Percentiles rank a stretch among this genome's conserved stretches.
Evolutionary conservation across 345 rosid species (phyloP).

Genomic region (Arabidopsis suecica): DNA sequence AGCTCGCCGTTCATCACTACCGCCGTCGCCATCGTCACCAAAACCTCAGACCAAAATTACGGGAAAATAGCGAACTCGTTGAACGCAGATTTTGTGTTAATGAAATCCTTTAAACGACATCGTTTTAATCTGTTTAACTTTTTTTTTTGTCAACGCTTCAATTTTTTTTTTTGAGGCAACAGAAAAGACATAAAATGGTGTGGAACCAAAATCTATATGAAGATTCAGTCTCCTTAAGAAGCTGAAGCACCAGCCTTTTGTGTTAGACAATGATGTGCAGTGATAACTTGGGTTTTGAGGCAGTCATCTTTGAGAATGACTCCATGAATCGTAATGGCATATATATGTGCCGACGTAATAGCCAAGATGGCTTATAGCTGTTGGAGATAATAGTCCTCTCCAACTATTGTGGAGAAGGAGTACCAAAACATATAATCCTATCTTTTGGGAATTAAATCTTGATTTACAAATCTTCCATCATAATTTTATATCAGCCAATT

Average conservation of each 20-base stretch:
- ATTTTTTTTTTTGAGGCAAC: too few species aligned
- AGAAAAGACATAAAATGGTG: too few species aligned
- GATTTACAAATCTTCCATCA: not conserved
- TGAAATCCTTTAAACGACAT: not conserved
- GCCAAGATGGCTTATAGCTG: not conserved
- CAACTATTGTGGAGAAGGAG: not conserved
- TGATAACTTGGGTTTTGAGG: not conserved
- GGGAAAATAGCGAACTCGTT: not conserved
- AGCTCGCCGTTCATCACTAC: conserved; percentile 51
- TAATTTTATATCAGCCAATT: not conserved
- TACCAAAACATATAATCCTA: not conserved
- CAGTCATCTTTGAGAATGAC: not conserved
- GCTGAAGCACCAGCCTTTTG: not conserved
- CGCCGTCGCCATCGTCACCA: conserved; percentile 62
- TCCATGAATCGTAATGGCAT: not conserved
- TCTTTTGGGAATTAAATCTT: not conserved
- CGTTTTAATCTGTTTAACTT: not conserved
- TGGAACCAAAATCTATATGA: not conserved
- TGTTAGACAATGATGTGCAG: not conserved
- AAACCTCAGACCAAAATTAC: conserved; percentile 1
- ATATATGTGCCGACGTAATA: not conserved
- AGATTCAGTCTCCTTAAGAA: too few species aligned
- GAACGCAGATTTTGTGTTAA: not conserved
- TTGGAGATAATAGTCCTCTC: not conserved
- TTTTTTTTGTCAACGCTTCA: too few species aligned